Conservation (phyloP, 1,284 basidiomycete genomes). For the Erythrobasidium hasegawianum region DNA sequence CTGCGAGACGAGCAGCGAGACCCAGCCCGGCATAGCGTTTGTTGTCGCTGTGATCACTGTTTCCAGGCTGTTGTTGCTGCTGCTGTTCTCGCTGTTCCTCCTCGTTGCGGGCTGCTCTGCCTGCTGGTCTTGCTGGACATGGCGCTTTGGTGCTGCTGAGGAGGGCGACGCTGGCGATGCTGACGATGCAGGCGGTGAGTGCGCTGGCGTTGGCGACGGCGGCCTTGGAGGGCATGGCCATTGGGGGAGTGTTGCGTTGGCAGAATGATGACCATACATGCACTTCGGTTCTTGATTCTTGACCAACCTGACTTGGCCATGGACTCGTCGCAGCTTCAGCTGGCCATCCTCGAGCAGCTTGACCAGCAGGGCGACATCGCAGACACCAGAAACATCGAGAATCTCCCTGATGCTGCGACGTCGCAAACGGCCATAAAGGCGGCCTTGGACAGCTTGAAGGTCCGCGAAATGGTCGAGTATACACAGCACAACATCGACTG, state of each 20-base stretch:
- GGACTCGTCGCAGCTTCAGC: slow-evolving; percentile 18
- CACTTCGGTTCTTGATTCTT: too few species aligned
- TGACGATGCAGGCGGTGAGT: slow-evolving; percentile 29
- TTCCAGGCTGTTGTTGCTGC: not conserved
- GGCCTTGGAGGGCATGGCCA: too few species aligned
- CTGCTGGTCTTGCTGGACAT: slow-evolving; percentile 25
- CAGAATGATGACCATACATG: not conserved
- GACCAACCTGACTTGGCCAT: not conserved
- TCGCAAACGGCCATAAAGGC: slow-evolving; percentile 73
- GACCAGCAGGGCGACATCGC: slow-evolving; percentile 56
- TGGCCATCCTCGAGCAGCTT: slow-evolving; percentile 32
- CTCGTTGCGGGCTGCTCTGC: not conserved
- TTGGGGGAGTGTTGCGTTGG: too few species aligned
- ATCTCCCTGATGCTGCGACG: slow-evolving; percentile 52
- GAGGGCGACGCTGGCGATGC: slow-evolving; percentile 21
- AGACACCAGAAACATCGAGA: slow-evolving; percentile 67
- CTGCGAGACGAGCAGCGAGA: not conserved
- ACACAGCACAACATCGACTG: slow-evolving; percentile 19
- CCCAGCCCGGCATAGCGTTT: not conserved
- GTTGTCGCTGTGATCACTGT: not conserved
- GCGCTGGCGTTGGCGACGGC: slow-evolving; percentile 24
- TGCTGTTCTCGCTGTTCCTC: not conserved
- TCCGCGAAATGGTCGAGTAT: slow-evolving; percentile 65
- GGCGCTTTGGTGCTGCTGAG: slow-evolving; percentile 20
- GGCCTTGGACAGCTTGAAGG: slow-evolving; percentile 78